These are phyloP conservation scores for Saccharomyces hybrid DNA, from an alignment of 1,139 yeast species.

Conservation along the genomic window DNA sequence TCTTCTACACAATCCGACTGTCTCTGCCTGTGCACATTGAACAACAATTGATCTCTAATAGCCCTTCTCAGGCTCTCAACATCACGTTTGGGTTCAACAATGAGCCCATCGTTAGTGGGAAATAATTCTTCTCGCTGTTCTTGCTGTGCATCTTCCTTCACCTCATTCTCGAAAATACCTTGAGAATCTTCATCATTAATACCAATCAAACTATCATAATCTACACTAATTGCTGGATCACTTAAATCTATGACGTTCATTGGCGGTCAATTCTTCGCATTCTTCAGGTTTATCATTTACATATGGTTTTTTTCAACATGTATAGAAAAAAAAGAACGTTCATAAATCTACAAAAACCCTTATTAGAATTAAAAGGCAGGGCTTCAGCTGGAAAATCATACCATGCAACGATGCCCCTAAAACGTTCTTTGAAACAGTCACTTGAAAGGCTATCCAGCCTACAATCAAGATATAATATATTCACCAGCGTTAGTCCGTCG, in stretches of 20 bases:
- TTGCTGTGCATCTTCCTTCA: not conserved
- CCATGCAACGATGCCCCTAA: not conserved
- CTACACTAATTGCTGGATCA: not conserved
- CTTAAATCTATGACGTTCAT: not conserved
- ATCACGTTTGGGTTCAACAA: not conserved
- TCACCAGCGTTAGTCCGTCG: not conserved
- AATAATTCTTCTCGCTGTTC: not conserved
- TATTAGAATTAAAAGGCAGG: not conserved
- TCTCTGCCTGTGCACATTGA: not conserved
- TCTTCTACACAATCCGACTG: not conserved
- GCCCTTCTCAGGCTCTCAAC: not conserved
- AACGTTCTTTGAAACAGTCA: not conserved
- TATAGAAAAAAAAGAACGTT: not conserved
- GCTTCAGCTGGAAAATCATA: not conserved
- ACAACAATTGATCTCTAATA: not conserved
- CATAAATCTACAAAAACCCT: not conserved
- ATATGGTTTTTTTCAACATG: not conserved
- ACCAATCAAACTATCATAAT: not conserved
- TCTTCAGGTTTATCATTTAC: not conserved
- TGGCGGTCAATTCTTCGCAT: slow-evolving; percentile 1
- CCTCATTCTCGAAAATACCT: not conserved
- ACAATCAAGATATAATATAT: slow-evolving; percentile 2
- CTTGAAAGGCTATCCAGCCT: slow-evolving; percentile 1
- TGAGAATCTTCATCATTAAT: not conserved
- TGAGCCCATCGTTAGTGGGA: not conserved